Evolutionary conservation across 2,329 filamentous ascomycete species (phyloP), one percentile per base, ranked within the genome.

Genomic region (Pseudocercospora macadamiae): DNA sequence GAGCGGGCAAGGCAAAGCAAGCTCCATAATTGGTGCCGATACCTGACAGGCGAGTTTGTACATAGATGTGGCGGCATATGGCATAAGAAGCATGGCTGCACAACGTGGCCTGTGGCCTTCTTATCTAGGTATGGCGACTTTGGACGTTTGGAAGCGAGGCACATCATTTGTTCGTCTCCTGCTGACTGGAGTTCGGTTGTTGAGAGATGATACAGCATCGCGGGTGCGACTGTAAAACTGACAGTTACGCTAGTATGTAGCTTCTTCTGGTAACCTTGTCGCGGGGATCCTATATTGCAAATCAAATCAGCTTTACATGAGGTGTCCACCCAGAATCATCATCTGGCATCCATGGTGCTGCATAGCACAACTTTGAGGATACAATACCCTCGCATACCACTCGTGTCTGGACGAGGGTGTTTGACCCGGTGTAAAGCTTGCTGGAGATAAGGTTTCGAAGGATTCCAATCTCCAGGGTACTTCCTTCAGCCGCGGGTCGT

Each of bases 381-480:
- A 32, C 12, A 7, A 32, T 32, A 32, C 28, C 12, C 28, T 32
- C n/a, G n/a, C n/a, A n/a, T n/a, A n/a, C n/a, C n/a, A n/a, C n/a
- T n/a, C n/a, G n/a, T n/a, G n/a, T n/a, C n/a, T n/a, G n/a, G n/a
- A n/a, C n/a, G n/a, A n/a, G n/a, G n/a, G n/a, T n/a, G n/a, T n/a
- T n/a, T n/a, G 37, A 19, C 37, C 10, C 19, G n/a, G 16, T 21
- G 39, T 12, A n/a, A 45, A 18, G 39, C 47, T 52, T 51, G 28
- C 25, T 14, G 16, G 37, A 14, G 21, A 57, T 42, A 57, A 45
- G 48, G 47, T 51, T 57, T 42, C 18, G 55, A 45, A 52, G 55
- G 55, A 53, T 45, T 45, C 8, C 19, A 39, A 34, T 6, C 21
- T 52, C 44, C 48, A 48, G 42, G 53, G 21, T 37, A n/a, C 16